Evolutionary conservation across 306 rosid species (phyloP), one percentile per base, ranked within the genome.

Genomic region (Fagus crenata): DNA sequence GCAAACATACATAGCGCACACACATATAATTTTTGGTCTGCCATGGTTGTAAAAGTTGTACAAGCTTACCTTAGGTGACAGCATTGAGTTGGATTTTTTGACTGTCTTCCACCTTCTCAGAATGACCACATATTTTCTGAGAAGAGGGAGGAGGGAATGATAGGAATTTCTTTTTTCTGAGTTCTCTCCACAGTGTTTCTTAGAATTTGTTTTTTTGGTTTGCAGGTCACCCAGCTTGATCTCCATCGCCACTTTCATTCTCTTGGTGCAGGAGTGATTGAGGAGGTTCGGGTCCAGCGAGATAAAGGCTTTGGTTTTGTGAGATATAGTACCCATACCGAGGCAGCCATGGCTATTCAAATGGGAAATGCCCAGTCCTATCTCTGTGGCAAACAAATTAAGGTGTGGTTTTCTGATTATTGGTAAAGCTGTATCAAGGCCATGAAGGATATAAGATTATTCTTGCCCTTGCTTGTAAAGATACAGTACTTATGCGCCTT

Each of bases 271-370:
- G 98, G 98, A 39, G 88, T 90, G 41, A 88, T 95, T 60, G 98
- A 95, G 85, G 98, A 95, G 87, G 97, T 95, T 6, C 93, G 98
- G 54, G 90, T 95, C 67, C 98, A 95, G 85, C 93, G 96, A 39
- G 98, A 95, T 56, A 95, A 95, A 77, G 98, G 98, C 51, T 95
- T 95, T 89, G 98, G 98, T 63, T 95, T 95, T 81, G 98, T 95
- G 87, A 89, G 98, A 81, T 95, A 81, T 69, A 87, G 84, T 81
- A 84, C 87, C 32, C 98, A 92, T 53, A 85, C 92, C 2, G 98
- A 95, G 91, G 97, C 98, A 80, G 95, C 97, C 80, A 80, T 92
- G 80, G 98, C 97, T 53, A 95, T 95, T 87, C 98, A 95, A 84
- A 79, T 92, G 85, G 98, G 98, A 67, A 95, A 95, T 77, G 8